Percentiles rank a stretch among this genome's conserved stretches.
Evolutionary conservation across 2,329 filamentous ascomycete species (phyloP).

Genomic region (Fusarium sororula): DNA sequence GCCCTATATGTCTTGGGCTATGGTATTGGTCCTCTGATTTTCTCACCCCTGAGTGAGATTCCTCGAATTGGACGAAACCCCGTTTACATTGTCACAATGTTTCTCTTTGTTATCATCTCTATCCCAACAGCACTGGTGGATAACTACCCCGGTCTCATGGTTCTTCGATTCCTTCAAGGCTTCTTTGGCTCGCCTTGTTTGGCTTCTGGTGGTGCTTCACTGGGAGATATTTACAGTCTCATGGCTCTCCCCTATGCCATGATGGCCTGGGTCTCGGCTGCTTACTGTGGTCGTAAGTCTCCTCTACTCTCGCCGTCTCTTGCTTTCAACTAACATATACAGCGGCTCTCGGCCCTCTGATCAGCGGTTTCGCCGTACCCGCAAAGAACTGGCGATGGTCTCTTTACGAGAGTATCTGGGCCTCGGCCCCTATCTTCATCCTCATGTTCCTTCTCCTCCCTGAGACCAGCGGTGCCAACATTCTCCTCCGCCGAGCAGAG

Average conservation of each 20-base stretch:
- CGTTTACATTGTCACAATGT: constrained; percentile 73
- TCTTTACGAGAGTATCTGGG: constrained; percentile 71
- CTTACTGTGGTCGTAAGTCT: constrained; percentile 56
- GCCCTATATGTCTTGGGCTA: constrained; percentile 72
- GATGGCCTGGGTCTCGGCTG: constrained; percentile 65
- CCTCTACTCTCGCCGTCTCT: no score
- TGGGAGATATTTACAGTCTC: constrained; percentile 64
- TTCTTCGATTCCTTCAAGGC: constrained; percentile 70
- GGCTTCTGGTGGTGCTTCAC: constrained; percentile 64
- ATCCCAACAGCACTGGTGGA: constrained; percentile 70
- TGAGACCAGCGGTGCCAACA: constrained; percentile 68
- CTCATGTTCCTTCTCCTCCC: constrained; percentile 70
- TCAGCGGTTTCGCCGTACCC: constrained; percentile 68
- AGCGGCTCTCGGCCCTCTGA: constrained; percentile 66
- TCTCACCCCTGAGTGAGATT: constrained; percentile 73
- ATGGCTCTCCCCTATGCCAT: constrained; percentile 66
- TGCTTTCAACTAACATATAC: constrained; percentile 21
- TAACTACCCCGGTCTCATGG: constrained; percentile 71
- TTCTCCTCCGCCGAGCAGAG: constrained; percentile 67
- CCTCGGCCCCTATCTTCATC: constrained; percentile 66
- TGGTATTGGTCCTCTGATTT: constrained; percentile 71
- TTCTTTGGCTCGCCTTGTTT: constrained; percentile 74
- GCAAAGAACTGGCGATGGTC: constrained; percentile 71
- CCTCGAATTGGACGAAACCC: constrained; percentile 73
- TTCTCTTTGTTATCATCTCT: constrained; percentile 72